phyloP scores from a whole-genome alignment of 345 rosid species.

The Heritiera fomes region DNA sequence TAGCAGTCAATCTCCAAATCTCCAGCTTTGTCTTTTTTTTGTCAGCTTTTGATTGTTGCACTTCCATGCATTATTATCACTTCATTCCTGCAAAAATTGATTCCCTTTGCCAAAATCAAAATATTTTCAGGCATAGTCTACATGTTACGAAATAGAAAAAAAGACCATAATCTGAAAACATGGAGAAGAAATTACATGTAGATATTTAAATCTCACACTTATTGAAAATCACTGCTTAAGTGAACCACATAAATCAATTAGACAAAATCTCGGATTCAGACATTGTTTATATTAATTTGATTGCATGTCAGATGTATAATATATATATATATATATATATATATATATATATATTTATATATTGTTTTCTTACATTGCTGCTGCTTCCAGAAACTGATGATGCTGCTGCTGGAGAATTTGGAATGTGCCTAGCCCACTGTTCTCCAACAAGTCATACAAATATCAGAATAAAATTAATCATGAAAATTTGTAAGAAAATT shows the following conservation, averaged over 20 bases:
- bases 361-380: conserved; percentile 23
- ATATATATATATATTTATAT: too few species aligned
- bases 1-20: background rate
- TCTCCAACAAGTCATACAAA: background rate
- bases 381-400: conserved; percentile 64
- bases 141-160: too few species aligned
- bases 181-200: too few species aligned
- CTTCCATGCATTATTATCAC: background rate
- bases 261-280: too few species aligned
- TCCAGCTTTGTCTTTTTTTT: background rate
- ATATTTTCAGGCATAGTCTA: background rate
- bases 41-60: background rate
- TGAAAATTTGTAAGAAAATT: background rate
- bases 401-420: conserved; percentile 50
- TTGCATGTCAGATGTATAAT: too few species aligned
- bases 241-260: too few species aligned
- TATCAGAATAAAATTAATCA: background rate
- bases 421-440: conserved; percentile 95
- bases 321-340: too few species aligned
- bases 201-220: too few species aligned
- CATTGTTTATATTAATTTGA: too few species aligned
- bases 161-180: too few species aligned
- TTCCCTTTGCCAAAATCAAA: background rate
- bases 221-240: too few species aligned
- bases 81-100: conserved; percentile 5